Base-by-base conservation (phyloP, 208 protist genomes). In the Acanthamoeba lenticulata region DNA sequence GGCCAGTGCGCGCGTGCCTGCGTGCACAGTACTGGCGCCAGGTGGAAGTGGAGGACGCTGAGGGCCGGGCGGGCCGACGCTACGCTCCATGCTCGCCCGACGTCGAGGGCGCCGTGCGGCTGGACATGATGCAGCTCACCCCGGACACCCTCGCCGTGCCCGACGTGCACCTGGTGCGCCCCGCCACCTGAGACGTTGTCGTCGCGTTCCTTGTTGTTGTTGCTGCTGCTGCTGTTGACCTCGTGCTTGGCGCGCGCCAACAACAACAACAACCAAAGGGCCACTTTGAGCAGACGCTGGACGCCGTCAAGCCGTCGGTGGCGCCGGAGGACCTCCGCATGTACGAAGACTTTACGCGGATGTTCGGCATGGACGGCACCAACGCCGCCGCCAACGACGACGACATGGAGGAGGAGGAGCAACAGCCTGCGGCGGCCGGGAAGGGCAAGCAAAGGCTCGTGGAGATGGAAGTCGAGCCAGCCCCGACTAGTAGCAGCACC, bases 351-450 rank as follows among this genome's bases (percentile, higher is more conserved):
- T 92, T 92, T 36, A 92, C 88, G 1, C 55, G 45, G 9, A 77
- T 79, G 88, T 92, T 81, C 38, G 88, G 88, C 34, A 92, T 92
- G 60, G 62, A 79, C 5, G 88, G 88, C 49, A 79, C 88, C 52
- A 40, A 29, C 57, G n/a, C 44, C 21, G 17, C 11, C 9, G 6
- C 9, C 7, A 47, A 72, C 1, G 57, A 91, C 13, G 85, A 69
- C 3, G 85, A 91, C 27, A 47, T 40, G 15, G 47, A 69, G 29
- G 57, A 52, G 24, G 60, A 92, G 29, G 55, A 90, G 24, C 21
- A 90, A 3, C 45, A 69, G 47, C 9, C n/a, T 11, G 6, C 42
- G 36, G 36, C 17, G 74, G 34, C 74, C 36, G n/a, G 36, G 5
- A 85, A 85, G 45, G 74, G 74, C 40, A 85, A 85, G 40, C 34